Evolutionary conservation across 176 grass and related monocot genomes (phyloP), one percentile per base, ranked within the genome.

Genomic region (Musa troglodytarum): DNA sequence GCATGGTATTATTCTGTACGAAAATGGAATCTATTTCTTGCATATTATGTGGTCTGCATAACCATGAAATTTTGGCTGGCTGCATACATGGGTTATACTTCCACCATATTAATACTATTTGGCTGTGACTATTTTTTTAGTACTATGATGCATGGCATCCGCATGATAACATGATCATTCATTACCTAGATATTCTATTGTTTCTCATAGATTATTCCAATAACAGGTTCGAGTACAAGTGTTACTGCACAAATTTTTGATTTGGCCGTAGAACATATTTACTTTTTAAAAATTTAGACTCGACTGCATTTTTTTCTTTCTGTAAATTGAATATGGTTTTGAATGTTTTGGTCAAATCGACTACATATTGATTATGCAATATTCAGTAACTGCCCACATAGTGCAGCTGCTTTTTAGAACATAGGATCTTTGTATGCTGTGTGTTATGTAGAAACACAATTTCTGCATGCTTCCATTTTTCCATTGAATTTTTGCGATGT

Each of bases 401-500:
- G 11, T 68, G 65, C 10, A 22, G 12, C 14, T 14, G 12, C 6
- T 5, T 68, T 43, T 43, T 64, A 23, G 26, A 68, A 34, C 25
- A 43, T 34, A 68, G 65, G 26, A 6, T 34, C 34, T 34, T 68
- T 43, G 24, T 17, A 16, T 26, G 14, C 14, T 68, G 26, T 26
- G 26, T 26, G 15, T 16, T 14, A 34, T 68, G 65, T 68, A 15
- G 6, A 34, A 68, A 68, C 26, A 16, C 1, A 25, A 54, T 76
- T 43, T n/a, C 15, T 50, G 11, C 0, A 13, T 21, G 67, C 22
- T 9, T 53, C 4, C 8, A 67, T 77, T 14, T 53, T 73, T 52
- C 26, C 16, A 78, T 54, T 76, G 75, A 64, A 82, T 50, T 72
- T 58, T 68, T 77, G 52, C 8, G 66, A 76, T 75, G 20, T 83